Percentiles rank a stretch among this genome's conserved stretches.
Evolutionary conservation across 768 basidiomycete species (phyloP).

Genomic region (Suillus placidus): DNA sequence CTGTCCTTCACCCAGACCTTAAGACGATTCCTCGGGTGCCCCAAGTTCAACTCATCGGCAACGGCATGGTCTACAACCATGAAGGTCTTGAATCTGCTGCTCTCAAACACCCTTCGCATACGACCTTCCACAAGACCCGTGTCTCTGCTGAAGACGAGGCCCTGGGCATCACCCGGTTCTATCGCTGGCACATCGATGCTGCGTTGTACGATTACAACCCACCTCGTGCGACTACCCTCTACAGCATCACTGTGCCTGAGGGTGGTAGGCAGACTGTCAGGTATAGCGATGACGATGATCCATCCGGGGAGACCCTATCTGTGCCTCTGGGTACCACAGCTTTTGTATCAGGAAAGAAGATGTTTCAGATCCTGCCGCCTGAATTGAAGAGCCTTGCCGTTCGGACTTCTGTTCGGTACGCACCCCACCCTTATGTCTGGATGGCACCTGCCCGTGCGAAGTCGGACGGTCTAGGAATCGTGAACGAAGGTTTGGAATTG

Average conservation of each 20-base stretch:
- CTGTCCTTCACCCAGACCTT: slow-evolving; percentile 85
- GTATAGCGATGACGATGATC: slow-evolving; percentile 67
- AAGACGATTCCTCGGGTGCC: slow-evolving; percentile 89
- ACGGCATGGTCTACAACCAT: slow-evolving; percentile 78
- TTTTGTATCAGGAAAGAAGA: slow-evolving; percentile 78
- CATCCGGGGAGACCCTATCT: slow-evolving; percentile 77
- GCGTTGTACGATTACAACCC: slow-evolving; percentile 77
- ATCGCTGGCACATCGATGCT: slow-evolving; percentile 93
- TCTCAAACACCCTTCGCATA: slow-evolving; percentile 86
- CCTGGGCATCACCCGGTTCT: slow-evolving; percentile 83
- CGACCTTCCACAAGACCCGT: slow-evolving; percentile 82
- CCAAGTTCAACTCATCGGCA: slow-evolving; percentile 92
- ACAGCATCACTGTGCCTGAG: slow-evolving; percentile 71
- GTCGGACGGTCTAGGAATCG: slow-evolving; percentile 83
- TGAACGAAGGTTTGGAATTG: slow-evolving; percentile 74
- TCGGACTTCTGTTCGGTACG: slow-evolving; percentile 72
- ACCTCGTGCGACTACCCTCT: slow-evolving; percentile 84
- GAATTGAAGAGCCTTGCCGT: slow-evolving; percentile 82
- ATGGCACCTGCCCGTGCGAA: slow-evolving; percentile 77
- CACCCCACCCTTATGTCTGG: slow-evolving; percentile 90
- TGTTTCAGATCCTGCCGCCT: slow-evolving; percentile 77
- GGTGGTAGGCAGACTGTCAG: slow-evolving; percentile 65
- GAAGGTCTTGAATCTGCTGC: slow-evolving; percentile 77
- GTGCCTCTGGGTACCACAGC: slow-evolving; percentile 90
- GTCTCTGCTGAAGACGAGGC: slow-evolving; percentile 75